Base-by-base conservation (phyloP, 306 rosid species). In the Pyrus communis region DNA sequence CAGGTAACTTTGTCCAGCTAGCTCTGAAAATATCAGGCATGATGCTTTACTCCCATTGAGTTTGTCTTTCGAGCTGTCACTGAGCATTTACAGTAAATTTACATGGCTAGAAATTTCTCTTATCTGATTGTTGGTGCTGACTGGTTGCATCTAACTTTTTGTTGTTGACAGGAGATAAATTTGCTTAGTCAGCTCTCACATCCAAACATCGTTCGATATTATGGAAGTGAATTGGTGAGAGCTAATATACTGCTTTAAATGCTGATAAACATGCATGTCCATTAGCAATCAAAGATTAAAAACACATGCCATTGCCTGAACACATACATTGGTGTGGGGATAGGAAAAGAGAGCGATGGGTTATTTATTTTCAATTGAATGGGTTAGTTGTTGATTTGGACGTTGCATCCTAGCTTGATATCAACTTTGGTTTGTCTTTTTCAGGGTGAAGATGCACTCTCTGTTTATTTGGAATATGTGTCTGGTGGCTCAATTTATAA, bases 401-500 rank as follows among this genome's bases (percentile, higher is more conserved):
- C 1, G 21, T 14, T 62, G 40, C 75, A 40, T 5, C 51, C 59
- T 42, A 19, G 15, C 52, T 66, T 49, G 11, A 15, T 71, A 35
- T 60, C 52, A 68, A 75, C 54, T 70, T 33, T 63, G 15, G 27
- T 5, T 70, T 67, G 11, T 61, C 75, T 77, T 76, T 85, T 78
- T 80, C 87, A 95, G 99, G 92, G 80, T 60, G 98, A 92, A 33
- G 98, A 87, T 45, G 60, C 92, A 13, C 97, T 95, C 55, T 91
- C 97, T 5, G 97, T 95, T 80, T 92, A 89, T 79, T 85, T 95
- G 91, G 99, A 92, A 79, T 95, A 78, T 77, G 92, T 95, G 60
- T 95, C 99, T 57, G 99, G 97, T 61, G 99, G 99, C 76, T 95
- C 97, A 65, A 95, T 95, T 80, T 91, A 95, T 82, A 95, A 95